Conservation (phyloP, 257 asterid species). For the Nicotiana benthamiana region DNA sequence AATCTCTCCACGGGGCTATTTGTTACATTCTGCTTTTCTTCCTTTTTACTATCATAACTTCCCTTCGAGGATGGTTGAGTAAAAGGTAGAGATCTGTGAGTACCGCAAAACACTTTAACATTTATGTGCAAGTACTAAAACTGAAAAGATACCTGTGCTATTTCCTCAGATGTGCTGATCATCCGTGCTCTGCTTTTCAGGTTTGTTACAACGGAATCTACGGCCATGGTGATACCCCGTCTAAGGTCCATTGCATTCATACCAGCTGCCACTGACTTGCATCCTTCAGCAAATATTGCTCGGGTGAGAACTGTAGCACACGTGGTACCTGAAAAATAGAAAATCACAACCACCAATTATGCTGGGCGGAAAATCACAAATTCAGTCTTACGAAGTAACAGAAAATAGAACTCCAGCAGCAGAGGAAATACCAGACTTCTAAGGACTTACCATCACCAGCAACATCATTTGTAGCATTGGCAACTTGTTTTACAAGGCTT, state of each 20-base stretch:
- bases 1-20: background rate
- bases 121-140: background rate
- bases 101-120: background rate
- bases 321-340: constrained; percentile 55
- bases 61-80: background rate
- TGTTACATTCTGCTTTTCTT: background rate
- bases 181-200: constrained; percentile 92
- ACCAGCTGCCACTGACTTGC: constrained; percentile 99
- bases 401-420: background rate
- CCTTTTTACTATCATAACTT: background rate
- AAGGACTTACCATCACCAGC: constrained; percentile 91
- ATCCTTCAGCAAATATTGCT: constrained; percentile 87
- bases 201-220: constrained; percentile 77
- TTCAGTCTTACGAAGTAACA: background rate
- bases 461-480: constrained; percentile 93
- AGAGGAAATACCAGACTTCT: background rate
- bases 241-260: constrained; percentile 97
- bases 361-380: background rate
- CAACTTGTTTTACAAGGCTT: constrained; percentile 95
- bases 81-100: background rate
- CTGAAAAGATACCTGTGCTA: constrained; percentile 69
- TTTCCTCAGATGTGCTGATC: constrained; percentile 98
- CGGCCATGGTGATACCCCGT: constrained; percentile 87
- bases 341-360: background rate
- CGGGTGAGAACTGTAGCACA: constrained; percentile 97